Percentiles rank a stretch among this genome's conserved stretches.
These are phyloP conservation scores for Phalaenopsis hybrid DNA, from an alignment of 116 monocot species.

Conservation along the genomic window DNA sequence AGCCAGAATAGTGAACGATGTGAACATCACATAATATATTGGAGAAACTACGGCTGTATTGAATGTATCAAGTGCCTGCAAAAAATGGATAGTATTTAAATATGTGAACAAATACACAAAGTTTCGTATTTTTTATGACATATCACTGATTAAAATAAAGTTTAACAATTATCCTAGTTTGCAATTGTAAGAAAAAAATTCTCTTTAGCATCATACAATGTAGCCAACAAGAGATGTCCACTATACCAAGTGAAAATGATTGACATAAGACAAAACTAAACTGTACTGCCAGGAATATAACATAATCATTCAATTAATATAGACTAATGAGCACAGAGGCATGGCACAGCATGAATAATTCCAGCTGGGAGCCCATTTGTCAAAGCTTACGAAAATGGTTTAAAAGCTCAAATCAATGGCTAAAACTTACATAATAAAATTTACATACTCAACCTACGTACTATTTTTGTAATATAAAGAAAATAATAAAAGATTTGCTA, in stretches of 20 bases:
- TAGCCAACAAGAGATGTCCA: background rate
- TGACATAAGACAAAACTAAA: background rate
- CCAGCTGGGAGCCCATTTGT: background rate
- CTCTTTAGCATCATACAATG: background rate
- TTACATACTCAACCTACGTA: background rate
- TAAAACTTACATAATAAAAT: background rate
- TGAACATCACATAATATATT: conserved; percentile 48
- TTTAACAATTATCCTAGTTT: background rate
- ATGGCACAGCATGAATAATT: background rate
- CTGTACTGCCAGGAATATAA: background rate
- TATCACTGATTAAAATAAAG: background rate
- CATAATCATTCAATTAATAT: background rate
- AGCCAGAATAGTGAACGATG: conserved; percentile 44
- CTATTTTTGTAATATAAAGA: background rate
- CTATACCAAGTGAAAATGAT: background rate
- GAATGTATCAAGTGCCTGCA: conserved; percentile 46
- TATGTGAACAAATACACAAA: background rate
- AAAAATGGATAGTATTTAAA: background rate
- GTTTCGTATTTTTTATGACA: background rate
- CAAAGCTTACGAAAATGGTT: background rate
- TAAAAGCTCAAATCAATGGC: background rate
- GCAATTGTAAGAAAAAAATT: background rate
- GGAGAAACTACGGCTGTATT: conserved; percentile 49
- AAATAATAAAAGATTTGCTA: background rate
- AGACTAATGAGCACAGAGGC: background rate